Evolutionary conservation across 257 asterid genomes (phyloP).

Genomic region (Solanum commersonii): DNA sequence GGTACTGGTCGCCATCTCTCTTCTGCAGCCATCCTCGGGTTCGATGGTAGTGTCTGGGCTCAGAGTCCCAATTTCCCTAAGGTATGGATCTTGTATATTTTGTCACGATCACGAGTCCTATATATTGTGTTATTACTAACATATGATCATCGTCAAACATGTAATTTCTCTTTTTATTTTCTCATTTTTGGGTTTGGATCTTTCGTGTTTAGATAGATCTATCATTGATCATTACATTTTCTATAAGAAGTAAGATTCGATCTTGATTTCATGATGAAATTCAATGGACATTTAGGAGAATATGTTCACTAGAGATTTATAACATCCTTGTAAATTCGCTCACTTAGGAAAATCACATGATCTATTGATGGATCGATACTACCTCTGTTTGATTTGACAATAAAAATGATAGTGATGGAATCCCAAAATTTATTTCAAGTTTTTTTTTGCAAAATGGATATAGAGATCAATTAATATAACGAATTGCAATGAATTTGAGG

Average conservation of each 20-base stretch:
- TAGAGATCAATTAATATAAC: no score
- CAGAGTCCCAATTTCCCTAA: conserved; percentile 47
- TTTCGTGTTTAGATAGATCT: neutral
- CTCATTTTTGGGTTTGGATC: neutral
- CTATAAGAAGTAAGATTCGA: neutral
- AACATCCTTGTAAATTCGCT: neutral
- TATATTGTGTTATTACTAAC: neutral
- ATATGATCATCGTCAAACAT: neutral
- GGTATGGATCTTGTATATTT: neutral
- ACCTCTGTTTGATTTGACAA: neutral
- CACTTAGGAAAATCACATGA: neutral
- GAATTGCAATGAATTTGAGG: neutral
- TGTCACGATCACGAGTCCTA: neutral
- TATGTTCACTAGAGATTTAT: neutral
- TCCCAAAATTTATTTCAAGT: neutral
- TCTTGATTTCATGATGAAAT: neutral
- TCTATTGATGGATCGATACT: neutral
- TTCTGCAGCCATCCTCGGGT: conserved; percentile 51
- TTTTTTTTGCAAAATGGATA: neutral
- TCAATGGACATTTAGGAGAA: neutral
- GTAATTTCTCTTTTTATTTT: neutral
- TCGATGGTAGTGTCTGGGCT: conserved; percentile 51
- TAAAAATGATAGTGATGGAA: neutral
- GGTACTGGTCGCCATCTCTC: conserved; percentile 36
- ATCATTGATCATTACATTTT: neutral